Evolutionary conservation across 2,329 filamentous ascomycete genomes (phyloP).

Genomic region (Zymoseptoria pseudotritici): DNA sequence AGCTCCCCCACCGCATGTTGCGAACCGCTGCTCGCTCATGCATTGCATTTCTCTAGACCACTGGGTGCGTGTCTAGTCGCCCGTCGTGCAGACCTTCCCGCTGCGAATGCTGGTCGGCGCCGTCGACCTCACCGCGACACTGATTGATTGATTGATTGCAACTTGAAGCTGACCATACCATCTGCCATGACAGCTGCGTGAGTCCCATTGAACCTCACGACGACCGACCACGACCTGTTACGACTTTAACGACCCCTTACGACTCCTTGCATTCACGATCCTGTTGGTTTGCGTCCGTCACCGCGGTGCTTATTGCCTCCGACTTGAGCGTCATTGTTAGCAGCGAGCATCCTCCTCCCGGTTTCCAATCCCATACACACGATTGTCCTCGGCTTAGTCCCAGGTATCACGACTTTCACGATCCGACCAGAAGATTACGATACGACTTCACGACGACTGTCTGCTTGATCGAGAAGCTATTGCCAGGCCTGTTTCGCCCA

Average conservation of each 20-base stretch:
- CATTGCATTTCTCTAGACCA: conserved; percentile 30
- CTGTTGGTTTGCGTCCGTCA: conserved; percentile 22
- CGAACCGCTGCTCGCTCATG: conserved; percentile 27
- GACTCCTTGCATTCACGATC: conserved; percentile 30
- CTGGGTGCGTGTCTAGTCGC: conserved; percentile 29
- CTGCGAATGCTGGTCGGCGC: conserved; percentile 6
- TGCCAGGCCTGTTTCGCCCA: neutral
- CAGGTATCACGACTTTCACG: neutral
- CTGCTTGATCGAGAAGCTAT: neutral
- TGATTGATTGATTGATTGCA: conserved; percentile 15
- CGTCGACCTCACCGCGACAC: conserved; percentile 7
- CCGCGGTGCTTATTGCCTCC: conserved; percentile 18
- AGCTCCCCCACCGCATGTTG: conserved; percentile 24
- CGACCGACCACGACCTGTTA: conserved; percentile 27
- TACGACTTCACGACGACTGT: neutral
- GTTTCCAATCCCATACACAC: conserved; percentile 1
- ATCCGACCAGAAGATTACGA: neutral
- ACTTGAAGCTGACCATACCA: conserved; percentile 3
- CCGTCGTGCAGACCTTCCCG: conserved; percentile 24
- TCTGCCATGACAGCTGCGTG: conserved; percentile 13
- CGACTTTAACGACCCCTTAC: conserved; percentile 28
- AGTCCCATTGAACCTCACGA: conserved; percentile 21
- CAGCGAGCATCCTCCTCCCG: conserved; percentile 14
- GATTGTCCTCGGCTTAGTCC: neutral
- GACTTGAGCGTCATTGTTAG: conserved; percentile 19